These are phyloP conservation scores for Trypanosoma boissoni DNA, from an alignment of 208 protist species.

Conservation along the genomic window DNA sequence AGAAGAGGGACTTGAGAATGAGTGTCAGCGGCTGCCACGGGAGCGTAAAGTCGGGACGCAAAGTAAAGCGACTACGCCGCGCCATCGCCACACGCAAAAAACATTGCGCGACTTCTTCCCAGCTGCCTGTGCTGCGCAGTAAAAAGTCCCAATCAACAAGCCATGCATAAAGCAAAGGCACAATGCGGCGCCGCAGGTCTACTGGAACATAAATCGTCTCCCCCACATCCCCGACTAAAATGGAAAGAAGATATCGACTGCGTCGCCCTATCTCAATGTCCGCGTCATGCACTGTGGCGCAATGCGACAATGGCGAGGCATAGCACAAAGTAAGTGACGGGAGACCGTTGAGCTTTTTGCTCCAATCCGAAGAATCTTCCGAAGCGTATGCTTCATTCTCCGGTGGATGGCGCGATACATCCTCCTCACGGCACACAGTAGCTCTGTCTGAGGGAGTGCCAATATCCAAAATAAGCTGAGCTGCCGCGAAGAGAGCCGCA, in stretches of 20 bases:
- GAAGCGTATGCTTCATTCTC: no score
- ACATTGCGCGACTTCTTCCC: slow-evolving; percentile 36
- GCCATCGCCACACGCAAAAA: slow-evolving; percentile 26
- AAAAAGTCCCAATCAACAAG: slow-evolving; percentile 51
- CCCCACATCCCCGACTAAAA: slow-evolving; percentile 8
- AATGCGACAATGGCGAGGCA: slow-evolving; percentile 3
- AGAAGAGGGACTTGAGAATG: slow-evolving; percentile 33
- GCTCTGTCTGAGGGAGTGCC: slow-evolving; percentile 37
- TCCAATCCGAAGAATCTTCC: no score
- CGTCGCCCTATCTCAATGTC: slow-evolving; percentile 19
- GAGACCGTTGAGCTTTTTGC: no score
- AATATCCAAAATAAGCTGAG: slow-evolving; percentile 17
- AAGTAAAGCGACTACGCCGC: neutral
- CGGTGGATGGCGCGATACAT: neutral
- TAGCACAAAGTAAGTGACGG: no score
- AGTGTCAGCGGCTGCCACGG: slow-evolving; percentile 61
- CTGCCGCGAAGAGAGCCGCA: slow-evolving; percentile 12
- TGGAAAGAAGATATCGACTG: slow-evolving; percentile 15
- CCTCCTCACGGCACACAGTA: no score
- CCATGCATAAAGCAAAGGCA: slow-evolving; percentile 69
- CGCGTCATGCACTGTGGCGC: slow-evolving; percentile 13
- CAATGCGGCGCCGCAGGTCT: slow-evolving; percentile 40
- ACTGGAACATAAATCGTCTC: slow-evolving; percentile 11
- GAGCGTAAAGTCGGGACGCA: slow-evolving; percentile 32
- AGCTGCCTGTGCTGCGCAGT: slow-evolving; percentile 27